A percentile compares a stretch with the other conserved stretches of the same genome.
Evolutionary conservation across 2,329 filamentous ascomycete genomes (phyloP).

Genomic region (Fusarium oligoseptatum): DNA sequence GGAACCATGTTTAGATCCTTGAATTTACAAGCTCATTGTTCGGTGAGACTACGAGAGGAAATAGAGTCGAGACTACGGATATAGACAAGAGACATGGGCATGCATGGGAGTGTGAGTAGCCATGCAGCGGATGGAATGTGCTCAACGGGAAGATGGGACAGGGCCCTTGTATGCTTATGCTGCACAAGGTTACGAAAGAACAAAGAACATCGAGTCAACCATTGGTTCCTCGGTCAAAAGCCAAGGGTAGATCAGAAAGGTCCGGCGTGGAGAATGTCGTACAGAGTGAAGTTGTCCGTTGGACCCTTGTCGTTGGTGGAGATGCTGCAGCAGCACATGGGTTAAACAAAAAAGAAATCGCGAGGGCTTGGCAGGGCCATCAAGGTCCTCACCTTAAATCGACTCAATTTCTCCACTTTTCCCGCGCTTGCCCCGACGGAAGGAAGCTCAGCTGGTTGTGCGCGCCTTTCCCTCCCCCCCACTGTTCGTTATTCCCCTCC

Average conservation of each 20-base stretch:
- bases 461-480: not conserved
- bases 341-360: not conserved
- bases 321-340: not conserved
- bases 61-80: not conserved
- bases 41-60: not conserved
- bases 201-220: not conserved
- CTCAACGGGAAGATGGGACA: not conserved
- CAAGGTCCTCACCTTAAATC: conserved; percentile 46
- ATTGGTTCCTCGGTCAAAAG: not conserved
- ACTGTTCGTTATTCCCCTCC: not conserved
- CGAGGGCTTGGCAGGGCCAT: conserved; percentile 38
- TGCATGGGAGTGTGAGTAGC: not conserved
- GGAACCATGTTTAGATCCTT: not conserved
- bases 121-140: not conserved
- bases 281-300: not conserved
- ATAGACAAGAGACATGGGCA: not conserved
- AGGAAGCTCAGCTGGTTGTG: not conserved
- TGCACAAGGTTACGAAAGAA: not conserved
- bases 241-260: not conserved
- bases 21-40: not conserved
- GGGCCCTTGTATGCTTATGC: not conserved
- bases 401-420: conserved; percentile 24
- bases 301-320: not conserved
- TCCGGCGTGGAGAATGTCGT: not conserved
- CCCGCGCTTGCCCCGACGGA: not conserved